Percentiles rank a stretch among this genome's conserved stretches.
These are phyloP conservation scores for Conringia planisiliqua DNA, from an alignment of 345 rosid species.

Conservation along the genomic window DNA sequence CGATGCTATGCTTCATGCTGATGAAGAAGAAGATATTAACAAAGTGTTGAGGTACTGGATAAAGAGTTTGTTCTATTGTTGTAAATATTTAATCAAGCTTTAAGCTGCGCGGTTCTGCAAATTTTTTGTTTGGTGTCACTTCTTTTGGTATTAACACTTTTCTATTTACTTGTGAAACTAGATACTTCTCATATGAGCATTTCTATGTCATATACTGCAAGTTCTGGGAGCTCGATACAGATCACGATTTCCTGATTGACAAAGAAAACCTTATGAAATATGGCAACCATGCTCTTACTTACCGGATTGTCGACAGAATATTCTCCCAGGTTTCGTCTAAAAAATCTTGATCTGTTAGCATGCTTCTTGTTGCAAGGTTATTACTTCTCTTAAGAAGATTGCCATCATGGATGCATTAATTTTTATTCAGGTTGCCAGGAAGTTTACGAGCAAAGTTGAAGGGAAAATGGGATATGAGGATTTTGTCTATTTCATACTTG, in stretches of 20 bases:
- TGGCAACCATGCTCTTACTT: constrained; percentile 98
- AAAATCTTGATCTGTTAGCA: background rate
- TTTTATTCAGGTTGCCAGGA: constrained; percentile 65
- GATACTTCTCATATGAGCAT: constrained; percentile 95
- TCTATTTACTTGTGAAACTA: constrained; percentile 25
- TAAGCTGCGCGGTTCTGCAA: background rate
- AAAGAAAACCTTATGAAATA: constrained; percentile 95
- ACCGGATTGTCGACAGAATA: constrained; percentile 91
- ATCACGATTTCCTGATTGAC: constrained; percentile 95
- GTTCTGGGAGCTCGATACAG: constrained; percentile 97
- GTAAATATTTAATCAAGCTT: background rate
- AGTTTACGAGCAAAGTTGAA: constrained; percentile 78
- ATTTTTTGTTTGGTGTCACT: background rate
- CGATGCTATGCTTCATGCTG: constrained; percentile 88
- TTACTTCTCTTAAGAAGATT: background rate
- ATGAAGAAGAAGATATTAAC: constrained; percentile 98
- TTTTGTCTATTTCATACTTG: constrained; percentile 90
- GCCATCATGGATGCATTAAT: background rate
- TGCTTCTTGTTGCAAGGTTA: background rate
- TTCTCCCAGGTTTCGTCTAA: constrained; percentile 77
- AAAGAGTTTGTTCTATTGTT: background rate
- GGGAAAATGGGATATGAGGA: constrained; percentile 99
- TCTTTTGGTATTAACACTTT: background rate
- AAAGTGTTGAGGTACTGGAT: constrained; percentile 78
- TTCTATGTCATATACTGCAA: constrained; percentile 98